Base-by-base conservation (phyloP, 768 basidiomycete species). In the Coprinopsis sp. region DNA sequence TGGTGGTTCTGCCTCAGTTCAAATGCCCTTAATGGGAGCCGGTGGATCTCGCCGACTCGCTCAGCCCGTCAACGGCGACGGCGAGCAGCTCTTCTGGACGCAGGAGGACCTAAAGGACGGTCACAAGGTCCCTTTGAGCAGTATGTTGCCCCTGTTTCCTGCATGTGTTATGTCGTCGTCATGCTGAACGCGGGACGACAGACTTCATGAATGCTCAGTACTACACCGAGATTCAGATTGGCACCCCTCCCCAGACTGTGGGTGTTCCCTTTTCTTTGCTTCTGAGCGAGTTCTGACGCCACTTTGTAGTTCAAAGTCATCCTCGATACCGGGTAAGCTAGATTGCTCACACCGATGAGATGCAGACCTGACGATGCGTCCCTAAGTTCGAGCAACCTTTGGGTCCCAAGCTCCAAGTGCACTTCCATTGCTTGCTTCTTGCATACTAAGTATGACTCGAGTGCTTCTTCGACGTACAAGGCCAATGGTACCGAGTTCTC, bases 171-270 rank as follows among this genome's bases (percentile, higher is more conserved):
- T 31, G 30, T 8, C 30, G 30, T n/a, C n/a, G 30, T 31, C 22
- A 51, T 31, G 54, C 47, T 37, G 37, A 52, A 45, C 47, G 27
- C 4, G 18, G 42, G 44, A 18, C 34, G 44, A 14, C 46, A 96
- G 94, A 97, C 74, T 98, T 91, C 70, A 82, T 94, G 83, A 98
- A 98, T 63, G 94, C 96, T 28, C 94, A 99, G 65, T 98, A 99
- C 69, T 99, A 78, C 62, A 78, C 92, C 16, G 87, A 92, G 52
- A 95, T 98, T 50, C 61, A 72, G 1, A 63, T 97, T 45, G 95
- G 95, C 13, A 77, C 72, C 1, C 95, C 95, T 18, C 77, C 91
- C 28, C 95, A 98, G 66, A 69, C 59, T 3, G 86, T 87, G 63
- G 62, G 82, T 68, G 16, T 33, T 24, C 28, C 30, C 21, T 27